These are phyloP conservation scores for Claviceps cyperi DNA, from an alignment of 2,329 filamentous ascomycete species.

Conservation along the genomic window DNA sequence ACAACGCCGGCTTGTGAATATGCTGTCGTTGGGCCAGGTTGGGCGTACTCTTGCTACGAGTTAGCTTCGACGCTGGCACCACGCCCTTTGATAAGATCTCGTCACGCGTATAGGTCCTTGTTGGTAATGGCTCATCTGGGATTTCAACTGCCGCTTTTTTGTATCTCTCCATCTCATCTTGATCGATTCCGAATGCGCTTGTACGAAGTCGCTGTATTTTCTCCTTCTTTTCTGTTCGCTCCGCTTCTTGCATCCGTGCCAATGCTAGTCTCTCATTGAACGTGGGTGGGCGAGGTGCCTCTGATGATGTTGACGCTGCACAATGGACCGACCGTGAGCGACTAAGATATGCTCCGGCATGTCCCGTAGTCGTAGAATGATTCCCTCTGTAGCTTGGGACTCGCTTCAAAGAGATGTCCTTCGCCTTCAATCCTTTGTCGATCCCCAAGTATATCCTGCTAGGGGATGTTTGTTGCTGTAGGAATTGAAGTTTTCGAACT, in stretches of 20 bases:
- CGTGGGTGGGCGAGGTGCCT: conserved; percentile 30
- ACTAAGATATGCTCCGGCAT: conserved; percentile 27
- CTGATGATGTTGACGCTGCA: conserved; percentile 11
- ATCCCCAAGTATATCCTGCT: conserved; percentile 71
- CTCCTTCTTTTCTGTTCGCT: conserved; percentile 34
- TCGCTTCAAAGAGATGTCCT: conserved; percentile 72
- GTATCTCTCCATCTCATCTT: conserved; percentile 44
- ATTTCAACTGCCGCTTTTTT: conserved; percentile 43
- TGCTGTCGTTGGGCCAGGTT: conserved; percentile 10
- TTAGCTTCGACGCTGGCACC: conserved; percentile 15
- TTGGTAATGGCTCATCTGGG: conserved; percentile 30
- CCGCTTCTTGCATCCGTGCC: conserved; percentile 42
- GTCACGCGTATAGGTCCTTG: conserved; percentile 46
- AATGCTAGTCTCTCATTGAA: conserved; percentile 82
- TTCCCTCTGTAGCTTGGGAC: conserved; percentile 35
- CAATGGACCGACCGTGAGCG: conserved; percentile 26
- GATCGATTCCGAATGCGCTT: conserved; percentile 41
- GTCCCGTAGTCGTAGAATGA: conserved; percentile 8
- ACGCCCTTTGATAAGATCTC: conserved; percentile 35
- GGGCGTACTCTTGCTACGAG: conserved; percentile 30
- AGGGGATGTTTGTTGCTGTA: conserved; percentile 53
- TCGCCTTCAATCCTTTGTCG: conserved; percentile 69
- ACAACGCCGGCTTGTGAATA: conserved; percentile 9
- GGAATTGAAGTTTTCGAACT: conserved; percentile 43
- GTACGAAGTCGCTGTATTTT: conserved; percentile 39